Evolutionary conservation across 139 green algal species (phyloP), one percentile per base, ranked within the genome.

Genomic region (Haematococcus lacustris): DNA sequence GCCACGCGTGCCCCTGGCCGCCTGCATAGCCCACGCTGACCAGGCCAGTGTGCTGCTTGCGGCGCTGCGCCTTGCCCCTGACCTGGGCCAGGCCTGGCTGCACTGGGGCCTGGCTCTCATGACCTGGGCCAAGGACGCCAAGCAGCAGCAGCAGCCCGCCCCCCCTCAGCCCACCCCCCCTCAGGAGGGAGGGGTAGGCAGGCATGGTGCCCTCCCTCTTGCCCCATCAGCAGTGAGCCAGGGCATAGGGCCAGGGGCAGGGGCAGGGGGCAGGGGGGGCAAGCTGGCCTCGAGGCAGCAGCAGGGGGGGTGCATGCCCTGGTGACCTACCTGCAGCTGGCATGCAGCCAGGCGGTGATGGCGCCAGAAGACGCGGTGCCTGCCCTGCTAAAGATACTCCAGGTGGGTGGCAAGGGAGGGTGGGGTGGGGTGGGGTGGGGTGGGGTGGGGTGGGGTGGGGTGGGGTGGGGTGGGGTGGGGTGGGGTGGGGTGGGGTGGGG

Each of bases 101-200:
- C 73, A 78, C 13, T 78, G 73, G 73, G 73, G 73, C 35, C 39
- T 50, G 38, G 17, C 30, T 47, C 73, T 78, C 43, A 40, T 72
- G 26, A 34, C 25, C 3, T 78, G 73, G 73, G 32, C 40, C 1
- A 63, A 51, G 6, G 67, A 63, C 30, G 67, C 40, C 4, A 43
- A 47, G 32, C 43, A 5, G 13, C 43, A 60, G 9, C 50, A 32
- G 28, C 6, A 25, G 4, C 41, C 26, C 38, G 25, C 23, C 4
- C 26, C 28, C 30, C 3, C 66, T 60, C 23, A 25, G 4, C 21
- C 25, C 17, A 25, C 5, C 25, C 6, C 17, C 9, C 25, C 57
- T 65, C 23, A 30, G 6, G 21, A 33, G 57, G 17, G 21, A 65
- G 5, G 32, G 23, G 26, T 35, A 33, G 57, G 25, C 57, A 65